Conservation (phyloP, 2,329 filamentous ascomycete genomes). For the Botrytis paeoniae region DNA sequence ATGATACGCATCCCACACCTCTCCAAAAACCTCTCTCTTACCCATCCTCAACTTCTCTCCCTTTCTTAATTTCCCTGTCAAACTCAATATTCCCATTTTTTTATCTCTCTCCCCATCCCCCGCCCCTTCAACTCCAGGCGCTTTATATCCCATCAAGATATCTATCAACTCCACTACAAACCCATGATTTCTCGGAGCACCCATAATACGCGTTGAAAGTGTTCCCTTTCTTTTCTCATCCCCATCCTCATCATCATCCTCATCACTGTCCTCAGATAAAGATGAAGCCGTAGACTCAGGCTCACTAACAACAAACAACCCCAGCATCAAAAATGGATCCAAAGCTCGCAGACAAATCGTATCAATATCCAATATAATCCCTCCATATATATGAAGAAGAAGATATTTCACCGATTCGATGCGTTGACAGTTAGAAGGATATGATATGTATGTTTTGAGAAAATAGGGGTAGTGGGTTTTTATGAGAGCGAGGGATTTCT, state of each 20-base stretch:
- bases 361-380: background rate
- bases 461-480: background rate
- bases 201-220: background rate
- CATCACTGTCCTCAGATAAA: too few species aligned
- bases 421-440: background rate
- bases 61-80: background rate
- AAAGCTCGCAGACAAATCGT: background rate
- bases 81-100: accelerated
- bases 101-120: accelerated
- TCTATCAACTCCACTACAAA: background rate
- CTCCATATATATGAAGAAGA: background rate
- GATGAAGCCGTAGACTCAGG: background rate
- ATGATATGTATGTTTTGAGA: background rate
- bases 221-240: background rate
- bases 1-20: constrained; percentile 1
- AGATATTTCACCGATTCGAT: background rate
- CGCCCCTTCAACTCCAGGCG: background rate
- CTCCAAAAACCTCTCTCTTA: background rate
- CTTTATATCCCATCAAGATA: background rate
- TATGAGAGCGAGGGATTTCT: background rate
- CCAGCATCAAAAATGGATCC: background rate
- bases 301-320: background rate
- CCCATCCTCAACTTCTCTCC: background rate
- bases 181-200: background rate
- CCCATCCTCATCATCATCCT: too few species aligned